Evolutionary conservation across 768 basidiomycete species (phyloP), one percentile per base, ranked within the genome.

Genomic region (Suillus weaverae): DNA sequence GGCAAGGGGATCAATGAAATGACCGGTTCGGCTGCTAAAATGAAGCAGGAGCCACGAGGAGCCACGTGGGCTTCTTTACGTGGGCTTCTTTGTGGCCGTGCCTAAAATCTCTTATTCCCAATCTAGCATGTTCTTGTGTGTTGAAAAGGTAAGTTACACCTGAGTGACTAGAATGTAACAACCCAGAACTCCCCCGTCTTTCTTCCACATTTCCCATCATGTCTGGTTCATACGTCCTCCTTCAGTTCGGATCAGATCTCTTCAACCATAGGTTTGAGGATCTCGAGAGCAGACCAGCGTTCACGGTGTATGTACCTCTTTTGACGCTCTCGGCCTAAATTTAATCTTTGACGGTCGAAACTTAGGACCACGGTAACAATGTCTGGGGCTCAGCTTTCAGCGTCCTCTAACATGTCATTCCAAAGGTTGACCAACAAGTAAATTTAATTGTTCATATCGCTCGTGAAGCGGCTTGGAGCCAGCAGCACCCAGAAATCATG

Each of bases 401-500:
- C 38, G 11, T 59, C 62, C 64, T n/a, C 51, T 61, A 39, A 26
- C 53, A 57, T 61, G 35, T n/a, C 22, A 54, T 16, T 54, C 5
- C 48, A 16, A 65, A 89, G 87, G 86, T 83, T 56, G 84, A 82
- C 22, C 78, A 81, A 63, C 80, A 77, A 59, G 86, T 89, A 26
- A 90, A 89, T 74, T 76, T 83, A 33, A 81, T 92, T 65, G 81
- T 91, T 65, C 83, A 86, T 66, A 77, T 92, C 62, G 81, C 83
- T 46, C 85, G 91, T 20, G 89, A 92, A 70, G 74, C 81, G 0
- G 80, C 78, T 26, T 92, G 91, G 91, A 80, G 85, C 30, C 82
- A 86, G 69, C 86, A 86, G 62, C 86, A 91, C 71, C 84, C 86
- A 30, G 82, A 79, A 55, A 86, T 92, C 67, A 88, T 91, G 86